Evolutionary conservation across 768 basidiomycete genomes (phyloP), one percentile per base, ranked within the genome.

Genomic region (Arthromyces matolae): DNA sequence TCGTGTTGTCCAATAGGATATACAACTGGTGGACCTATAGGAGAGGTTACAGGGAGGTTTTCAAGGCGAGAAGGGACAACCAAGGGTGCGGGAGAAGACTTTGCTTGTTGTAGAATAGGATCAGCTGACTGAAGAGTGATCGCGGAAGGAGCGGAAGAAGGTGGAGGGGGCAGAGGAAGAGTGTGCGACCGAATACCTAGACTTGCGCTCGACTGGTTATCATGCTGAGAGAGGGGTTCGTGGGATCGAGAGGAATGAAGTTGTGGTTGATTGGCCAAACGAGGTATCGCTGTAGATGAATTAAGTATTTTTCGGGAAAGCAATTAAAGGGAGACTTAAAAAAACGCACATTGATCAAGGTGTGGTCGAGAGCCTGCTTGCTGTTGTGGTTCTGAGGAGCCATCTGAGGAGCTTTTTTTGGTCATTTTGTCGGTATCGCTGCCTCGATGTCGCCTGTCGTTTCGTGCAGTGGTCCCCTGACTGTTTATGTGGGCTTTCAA

Each of bases 401-500:
- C 36, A 33, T 70, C 63, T 12, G 46, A 64, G 33, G 67, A 31
- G 53, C 63, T 69, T 33, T 62, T 62, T 35, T 64, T 60, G 7
- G 63, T 50, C 14, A 39, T 42, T 39, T 43, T 56, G 22, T 63
- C 58, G 9, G 14, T 42, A 20, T 58, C 52, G 18, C 54, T 55
- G 8, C 50, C 43, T 52, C 64, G 66, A 35, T 64, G 60, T 19
- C 61, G 63, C 43, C 58, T 68, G 39, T 65, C 70, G 42, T 49
- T 55, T 51, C 42, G 59, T 47, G 43, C 52, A 48, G 46, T 56
- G 19, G 54, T 62, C 22, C 53, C 57, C 19, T 69, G 49, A 38
- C 64, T 61, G 22, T 56, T 49, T 7, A 75, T 59, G 57, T 79
- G 81, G 36, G 64, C 63, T 63, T 73, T 86, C 71, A 75, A 86